phyloP scores from a whole-genome alignment of 1,284 basidiomycete species.

The Malassezia restricta region DNA sequence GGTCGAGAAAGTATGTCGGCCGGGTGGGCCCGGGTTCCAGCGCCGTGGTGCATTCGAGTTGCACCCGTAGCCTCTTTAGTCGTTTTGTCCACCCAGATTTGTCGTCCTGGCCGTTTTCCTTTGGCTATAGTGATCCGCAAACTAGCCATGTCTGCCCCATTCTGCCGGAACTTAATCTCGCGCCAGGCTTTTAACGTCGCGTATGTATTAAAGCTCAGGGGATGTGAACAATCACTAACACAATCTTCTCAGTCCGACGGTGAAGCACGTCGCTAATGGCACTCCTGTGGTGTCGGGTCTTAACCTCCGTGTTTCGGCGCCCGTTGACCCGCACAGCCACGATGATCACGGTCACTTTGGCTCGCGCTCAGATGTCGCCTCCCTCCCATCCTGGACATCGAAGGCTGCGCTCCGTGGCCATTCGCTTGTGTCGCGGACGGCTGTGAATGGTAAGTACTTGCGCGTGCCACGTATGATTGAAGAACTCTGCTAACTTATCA shows the following conservation, averaged over 20 bases:
- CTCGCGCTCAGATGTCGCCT: slow-evolving; percentile 56
- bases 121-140: neutral
- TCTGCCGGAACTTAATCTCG: slow-evolving; percentile 16
- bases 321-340: slow-evolving; percentile 52
- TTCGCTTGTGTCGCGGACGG: slow-evolving; percentile 58
- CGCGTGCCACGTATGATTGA: neutral
- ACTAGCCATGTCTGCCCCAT: slow-evolving; percentile 12
- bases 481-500: slow-evolving; percentile 2
- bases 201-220: slow-evolving; percentile 3
- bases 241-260: slow-evolving; percentile 53
- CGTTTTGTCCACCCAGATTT: slow-evolving; percentile 12
- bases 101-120: neutral
- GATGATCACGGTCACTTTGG: slow-evolving; percentile 50
- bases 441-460: slow-evolving; percentile 57
- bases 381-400: slow-evolving; percentile 57
- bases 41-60: slow-evolving; percentile 3
- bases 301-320: slow-evolving; percentile 58
- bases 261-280: slow-evolving; percentile 62
- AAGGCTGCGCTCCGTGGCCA: slow-evolving; percentile 51
- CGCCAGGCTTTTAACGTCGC: slow-evolving; percentile 13
- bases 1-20: slow-evolving; percentile 1
- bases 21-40: slow-evolving; percentile 12
- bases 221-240: neutral
- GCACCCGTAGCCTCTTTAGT: slow-evolving; percentile 10
- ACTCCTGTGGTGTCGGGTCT: slow-evolving; percentile 59